These are phyloP conservation scores for Pontederia paniculata DNA, from an alignment of 176 grass and related monocot species.

Conservation along the genomic window DNA sequence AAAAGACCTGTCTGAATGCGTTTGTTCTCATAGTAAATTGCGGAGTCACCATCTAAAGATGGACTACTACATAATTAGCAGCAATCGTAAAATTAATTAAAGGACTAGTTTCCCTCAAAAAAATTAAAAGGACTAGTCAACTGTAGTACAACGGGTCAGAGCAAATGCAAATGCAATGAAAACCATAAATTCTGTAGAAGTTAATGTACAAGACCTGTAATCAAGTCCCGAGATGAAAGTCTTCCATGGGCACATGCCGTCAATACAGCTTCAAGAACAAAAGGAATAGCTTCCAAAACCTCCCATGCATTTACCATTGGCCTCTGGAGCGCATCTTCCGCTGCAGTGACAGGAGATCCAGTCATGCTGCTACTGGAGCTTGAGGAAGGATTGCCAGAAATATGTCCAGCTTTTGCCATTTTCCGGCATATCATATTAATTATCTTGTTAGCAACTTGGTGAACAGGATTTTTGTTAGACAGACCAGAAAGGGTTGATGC, in stretches of 20 bases:
- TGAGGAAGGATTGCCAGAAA: conserved; percentile 11
- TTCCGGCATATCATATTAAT: conserved; percentile 24
- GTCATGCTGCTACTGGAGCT: conserved; percentile 11
- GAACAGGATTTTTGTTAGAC: conserved; percentile 4
- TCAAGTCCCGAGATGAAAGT: conserved; percentile 76
- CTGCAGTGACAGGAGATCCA: conserved; percentile 5
- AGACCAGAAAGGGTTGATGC: conserved; percentile 7
- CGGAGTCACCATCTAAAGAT: no score
- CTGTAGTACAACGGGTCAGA: no score
- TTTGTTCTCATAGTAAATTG: no score
- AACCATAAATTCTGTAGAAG: not conserved
- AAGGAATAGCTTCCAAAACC: conserved; percentile 14
- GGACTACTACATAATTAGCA: not conserved
- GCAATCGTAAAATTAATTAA: no score
- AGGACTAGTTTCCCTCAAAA: no score
- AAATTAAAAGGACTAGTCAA: no score
- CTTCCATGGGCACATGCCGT: conserved; percentile 28
- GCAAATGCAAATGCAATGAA: not conserved
- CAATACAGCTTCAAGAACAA: conserved; percentile 15
- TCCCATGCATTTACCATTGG: conserved; percentile 8
- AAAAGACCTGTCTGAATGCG: no score
- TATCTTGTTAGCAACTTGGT: conserved; percentile 11
- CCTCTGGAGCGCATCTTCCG: conserved; percentile 15
- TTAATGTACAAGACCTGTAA: conserved; percentile 50
- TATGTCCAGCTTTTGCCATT: conserved; percentile 8